These are phyloP conservation scores for Chrysosporium queenslandicum DNA, from an alignment of 2,329 filamentous ascomycete species.

Conservation along the genomic window DNA sequence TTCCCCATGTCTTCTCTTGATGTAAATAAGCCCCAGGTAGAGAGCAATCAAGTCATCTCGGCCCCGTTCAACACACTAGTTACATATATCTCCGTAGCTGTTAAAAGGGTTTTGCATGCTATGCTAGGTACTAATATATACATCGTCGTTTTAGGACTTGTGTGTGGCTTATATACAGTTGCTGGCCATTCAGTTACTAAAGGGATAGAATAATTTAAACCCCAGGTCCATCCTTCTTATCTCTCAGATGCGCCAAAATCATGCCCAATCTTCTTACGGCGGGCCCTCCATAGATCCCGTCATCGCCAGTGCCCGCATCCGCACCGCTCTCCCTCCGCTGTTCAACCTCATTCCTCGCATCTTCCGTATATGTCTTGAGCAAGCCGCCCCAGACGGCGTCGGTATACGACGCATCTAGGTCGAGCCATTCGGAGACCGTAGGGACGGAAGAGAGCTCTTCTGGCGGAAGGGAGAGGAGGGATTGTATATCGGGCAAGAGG, in stretches of 20 bases:
- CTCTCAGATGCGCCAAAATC: conserved; percentile 17
- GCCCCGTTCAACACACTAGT: too few relatives aligned
- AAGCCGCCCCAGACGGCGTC: conserved; percentile 17
- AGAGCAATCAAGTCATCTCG: too few relatives aligned
- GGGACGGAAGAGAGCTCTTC: conserved; percentile 11
- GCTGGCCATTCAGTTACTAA: too few relatives aligned
- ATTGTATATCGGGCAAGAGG: conserved; percentile 16
- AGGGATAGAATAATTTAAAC: not conserved
- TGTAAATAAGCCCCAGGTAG: not conserved
- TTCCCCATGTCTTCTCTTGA: conserved; percentile 4
- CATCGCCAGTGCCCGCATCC: not conserved
- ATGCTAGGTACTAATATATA: too few relatives aligned
- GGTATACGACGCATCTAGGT: conserved; percentile 15
- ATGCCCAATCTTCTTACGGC: conserved; percentile 18
- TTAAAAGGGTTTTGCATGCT: too few relatives aligned
- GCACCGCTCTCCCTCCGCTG: conserved; percentile 5
- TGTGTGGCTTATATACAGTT: not conserved
- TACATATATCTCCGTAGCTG: too few relatives aligned
- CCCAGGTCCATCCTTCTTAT: not conserved
- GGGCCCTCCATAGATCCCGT: conserved; percentile 14
- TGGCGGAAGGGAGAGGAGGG: conserved; percentile 13
- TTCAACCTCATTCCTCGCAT: conserved; percentile 17
- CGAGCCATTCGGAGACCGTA: conserved; percentile 17
- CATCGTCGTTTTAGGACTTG: too few relatives aligned
- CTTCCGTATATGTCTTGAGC: conserved; percentile 15